Percentiles rank a stretch among this genome's conserved stretches.
These are phyloP conservation scores for Penicillium griseofulvum DNA, from an alignment of 2,329 filamentous ascomycete genomes.

Conservation along the genomic window DNA sequence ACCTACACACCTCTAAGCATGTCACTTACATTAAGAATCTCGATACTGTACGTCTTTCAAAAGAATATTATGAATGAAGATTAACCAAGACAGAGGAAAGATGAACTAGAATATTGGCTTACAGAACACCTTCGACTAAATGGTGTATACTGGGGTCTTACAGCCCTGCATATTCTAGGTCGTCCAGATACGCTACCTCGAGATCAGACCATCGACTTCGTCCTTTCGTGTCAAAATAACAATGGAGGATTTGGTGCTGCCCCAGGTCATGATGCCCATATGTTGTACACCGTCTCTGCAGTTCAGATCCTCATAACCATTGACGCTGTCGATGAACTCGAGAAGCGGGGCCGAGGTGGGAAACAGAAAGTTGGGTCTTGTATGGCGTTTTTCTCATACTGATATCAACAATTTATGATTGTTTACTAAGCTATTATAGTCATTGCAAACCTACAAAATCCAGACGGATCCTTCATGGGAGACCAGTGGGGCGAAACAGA, in stretches of 20 bases:
- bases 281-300: constrained; percentile 93
- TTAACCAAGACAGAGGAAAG: constrained; percentile 64
- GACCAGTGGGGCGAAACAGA: constrained; percentile 97
- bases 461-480: constrained; percentile 84
- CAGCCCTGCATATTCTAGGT: constrained; percentile 78
- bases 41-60: constrained; percentile 65
- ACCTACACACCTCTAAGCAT: constrained; percentile 64
- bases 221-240: constrained; percentile 89
- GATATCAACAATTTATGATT: not conserved
- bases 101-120: constrained; percentile 96
- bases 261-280: constrained; percentile 90
- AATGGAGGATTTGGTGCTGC: constrained; percentile 91
- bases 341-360: constrained; percentile 63
- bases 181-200: constrained; percentile 78
- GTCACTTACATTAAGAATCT: constrained; percentile 91
- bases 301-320: constrained; percentile 88
- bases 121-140: constrained; percentile 95
- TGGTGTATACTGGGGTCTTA: constrained; percentile 95
- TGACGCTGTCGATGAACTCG: constrained; percentile 80
- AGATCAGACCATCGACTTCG: constrained; percentile 79
- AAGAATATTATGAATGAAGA: constrained; percentile 19
- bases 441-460: constrained; percentile 79
- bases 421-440: constrained; percentile 47
- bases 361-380: constrained; percentile 74
- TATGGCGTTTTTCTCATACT: constrained; percentile 48